Percentiles rank a stretch among this genome's conserved stretches.
Conservation (phyloP, 805 yeast species). For the Cyberlindnera mississippiensis region DNA sequence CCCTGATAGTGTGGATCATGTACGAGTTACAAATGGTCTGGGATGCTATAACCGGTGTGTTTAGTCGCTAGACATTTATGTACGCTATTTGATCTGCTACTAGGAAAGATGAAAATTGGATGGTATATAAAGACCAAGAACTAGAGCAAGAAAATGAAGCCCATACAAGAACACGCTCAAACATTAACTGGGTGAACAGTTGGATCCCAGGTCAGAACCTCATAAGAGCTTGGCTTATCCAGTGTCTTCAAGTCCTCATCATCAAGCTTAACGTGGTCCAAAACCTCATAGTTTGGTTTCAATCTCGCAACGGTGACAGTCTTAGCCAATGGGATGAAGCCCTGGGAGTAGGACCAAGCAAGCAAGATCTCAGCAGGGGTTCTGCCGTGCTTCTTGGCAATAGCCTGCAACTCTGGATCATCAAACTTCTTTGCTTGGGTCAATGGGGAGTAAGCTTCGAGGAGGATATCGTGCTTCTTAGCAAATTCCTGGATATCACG, state of each 20-base stretch:
- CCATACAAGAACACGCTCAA: no score
- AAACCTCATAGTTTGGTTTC: slow-evolving; percentile 15
- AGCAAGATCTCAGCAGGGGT: slow-evolving; percentile 20
- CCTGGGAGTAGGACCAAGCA: slow-evolving; percentile 25
- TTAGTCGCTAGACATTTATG: neutral
- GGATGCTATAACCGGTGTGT: slow-evolving; percentile 8
- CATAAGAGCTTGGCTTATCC: slow-evolving; percentile 20
- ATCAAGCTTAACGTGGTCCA: slow-evolving; percentile 22
- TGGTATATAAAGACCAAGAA: no score
- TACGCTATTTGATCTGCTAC: no score
- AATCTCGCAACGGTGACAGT: slow-evolving; percentile 20
- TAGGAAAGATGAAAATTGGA: no score
- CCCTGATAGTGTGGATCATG: slow-evolving; percentile 30
- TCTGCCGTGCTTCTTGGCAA: slow-evolving; percentile 22
- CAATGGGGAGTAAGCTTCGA: slow-evolving; percentile 25
- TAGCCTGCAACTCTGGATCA: slow-evolving; percentile 20
- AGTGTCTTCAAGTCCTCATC: slow-evolving; percentile 20
- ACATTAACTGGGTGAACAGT: neutral
- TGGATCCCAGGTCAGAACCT: slow-evolving; percentile 21
- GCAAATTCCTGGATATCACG: slow-evolving; percentile 22
- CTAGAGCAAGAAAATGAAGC: no score
- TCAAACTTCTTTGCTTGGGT: slow-evolving; percentile 22
- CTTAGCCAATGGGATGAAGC: slow-evolving; percentile 23
- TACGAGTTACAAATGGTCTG: slow-evolving; percentile 29
- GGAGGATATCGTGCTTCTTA: slow-evolving; percentile 18